Base-by-base conservation (phyloP, 192 early-diverging fungal genomes). In the Rhizophagus sp. region DNA sequence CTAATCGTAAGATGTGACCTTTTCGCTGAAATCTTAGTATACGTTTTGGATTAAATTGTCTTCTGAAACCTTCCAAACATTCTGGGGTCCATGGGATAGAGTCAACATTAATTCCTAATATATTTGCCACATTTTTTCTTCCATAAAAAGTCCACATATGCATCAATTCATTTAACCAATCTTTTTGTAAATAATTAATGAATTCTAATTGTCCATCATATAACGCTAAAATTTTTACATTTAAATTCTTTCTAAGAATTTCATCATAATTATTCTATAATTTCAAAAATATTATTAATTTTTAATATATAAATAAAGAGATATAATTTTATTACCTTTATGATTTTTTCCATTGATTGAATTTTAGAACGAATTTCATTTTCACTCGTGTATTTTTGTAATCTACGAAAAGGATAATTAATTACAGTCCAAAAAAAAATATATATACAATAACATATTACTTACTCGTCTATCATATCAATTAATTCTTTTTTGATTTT, bases 21-120 rank as follows among this genome's bases (percentile, higher is more conserved):
- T 41, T 70, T 41, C 36, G 30, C 10, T 70, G 68, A 70, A 70
- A 70, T 44, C 68, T 70, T 70, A 70, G 36, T 36, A 70, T 70
- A 22, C 68, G 68, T 39, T 34, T n/a, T 39, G 68, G 22, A 39
- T 70, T 70, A n/a, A 39, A 70, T 22, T 70, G 68, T 2, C 22
- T 70, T 10, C n/a, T 13, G 22, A 70, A 41, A 39, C 68, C 68
- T 44, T 70, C 68, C 19, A 33, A 19, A 22, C 44, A 70, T 2
- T 44, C 22, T n/a, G 39, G 2, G 0, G 22, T 39, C 68, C 68
- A 70, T 41, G 36, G 22, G 0, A n/a, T 34, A 39, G 50, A 57
- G 17, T 39, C 13, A n/a, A 39, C 36, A 44, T 36, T 36, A 22
- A 44, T 36, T 9, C 36, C 22, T 41, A 70, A 39, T 39, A n/a